phyloP scores from a whole-genome alignment of 768 basidiomycete species.

The Lenzites betulinus region DNA sequence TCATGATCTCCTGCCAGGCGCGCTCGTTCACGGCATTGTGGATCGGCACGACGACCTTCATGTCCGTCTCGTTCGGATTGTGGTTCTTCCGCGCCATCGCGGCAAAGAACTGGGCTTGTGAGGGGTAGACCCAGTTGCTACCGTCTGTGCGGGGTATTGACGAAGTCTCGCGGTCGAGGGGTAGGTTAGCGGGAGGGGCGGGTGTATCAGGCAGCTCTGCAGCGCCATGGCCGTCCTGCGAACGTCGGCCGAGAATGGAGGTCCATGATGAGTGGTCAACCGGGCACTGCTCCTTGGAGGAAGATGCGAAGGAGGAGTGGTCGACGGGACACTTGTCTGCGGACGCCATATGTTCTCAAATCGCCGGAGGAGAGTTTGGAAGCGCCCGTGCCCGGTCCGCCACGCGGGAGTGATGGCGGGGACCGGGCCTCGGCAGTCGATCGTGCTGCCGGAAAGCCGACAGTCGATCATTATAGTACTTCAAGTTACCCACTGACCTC shows the following conservation, averaged over 20 bases:
- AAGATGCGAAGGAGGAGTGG: slow-evolving; percentile 28
- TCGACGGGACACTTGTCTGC: slow-evolving; percentile 36
- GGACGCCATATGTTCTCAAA: slow-evolving; percentile 9
- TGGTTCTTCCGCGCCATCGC: slow-evolving; percentile 96
- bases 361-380: slow-evolving; percentile 10
- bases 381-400: background rate
- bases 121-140: slow-evolving; percentile 95
- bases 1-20: slow-evolving; percentile 51
- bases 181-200: slow-evolving; percentile 41
- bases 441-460: slow-evolving; percentile 3
- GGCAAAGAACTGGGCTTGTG: slow-evolving; percentile 97
- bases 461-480: too few relatives aligned
- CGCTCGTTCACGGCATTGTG: slow-evolving; percentile 98
- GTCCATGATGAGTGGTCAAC: slow-evolving; percentile 56
- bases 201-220: slow-evolving; percentile 39
- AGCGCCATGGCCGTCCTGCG: slow-evolving; percentile 37
- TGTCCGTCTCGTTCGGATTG: slow-evolving; percentile 82
- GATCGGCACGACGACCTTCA: slow-evolving; percentile 95
- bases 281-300: slow-evolving; percentile 51
- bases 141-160: slow-evolving; percentile 79
- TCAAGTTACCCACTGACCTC: too few relatives aligned
- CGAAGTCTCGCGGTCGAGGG: slow-evolving; percentile 77
- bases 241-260: slow-evolving; percentile 23
- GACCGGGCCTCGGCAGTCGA: slow-evolving; percentile 4
- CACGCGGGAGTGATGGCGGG: background rate